These are phyloP conservation scores for Pleurotus tuoliensis DNA, from an alignment of 768 basidiomycete species.

Conservation along the genomic window DNA sequence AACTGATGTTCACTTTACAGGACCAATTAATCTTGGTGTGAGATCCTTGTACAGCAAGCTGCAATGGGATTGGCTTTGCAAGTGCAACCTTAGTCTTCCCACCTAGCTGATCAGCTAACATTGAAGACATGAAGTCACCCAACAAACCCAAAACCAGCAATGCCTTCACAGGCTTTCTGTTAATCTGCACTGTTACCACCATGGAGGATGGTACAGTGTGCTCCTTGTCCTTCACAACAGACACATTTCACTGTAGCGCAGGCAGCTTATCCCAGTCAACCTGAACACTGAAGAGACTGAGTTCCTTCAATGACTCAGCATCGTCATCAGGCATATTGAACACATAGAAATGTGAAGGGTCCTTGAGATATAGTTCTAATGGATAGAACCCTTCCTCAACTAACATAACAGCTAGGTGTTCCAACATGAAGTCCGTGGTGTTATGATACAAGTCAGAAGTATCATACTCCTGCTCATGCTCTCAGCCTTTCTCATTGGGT, in stretches of 20 bases:
- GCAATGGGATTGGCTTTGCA: conserved; percentile 27
- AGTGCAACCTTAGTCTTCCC: conserved; percentile 17
- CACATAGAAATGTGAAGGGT: background rate
- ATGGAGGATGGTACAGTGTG: conserved; percentile 26
- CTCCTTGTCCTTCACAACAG: conserved; percentile 14
- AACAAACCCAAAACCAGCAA: conserved; percentile 34
- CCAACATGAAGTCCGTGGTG: no score
- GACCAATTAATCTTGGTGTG: conserved; percentile 29
- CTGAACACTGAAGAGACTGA: background rate
- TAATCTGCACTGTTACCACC: conserved; percentile 24
- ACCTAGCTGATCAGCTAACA: conserved; percentile 32
- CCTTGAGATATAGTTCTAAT: no score
- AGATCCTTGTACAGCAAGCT: conserved; percentile 40
- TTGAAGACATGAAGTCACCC: conserved; percentile 37
- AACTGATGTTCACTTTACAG: conserved; percentile 21
- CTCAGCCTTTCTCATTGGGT: no score
- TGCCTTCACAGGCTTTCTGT: conserved; percentile 27
- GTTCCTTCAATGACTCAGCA: background rate
- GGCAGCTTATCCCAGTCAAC: background rate
- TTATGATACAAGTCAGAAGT: no score
- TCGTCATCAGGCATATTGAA: background rate
- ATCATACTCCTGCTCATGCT: no score
- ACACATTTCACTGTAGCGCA: conserved; percentile 21
- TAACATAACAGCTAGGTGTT: no score
- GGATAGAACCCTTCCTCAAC: no score